Conservation (phyloP, 371 early-diverging fungal species). For the Mucor saturninus region DNA sequence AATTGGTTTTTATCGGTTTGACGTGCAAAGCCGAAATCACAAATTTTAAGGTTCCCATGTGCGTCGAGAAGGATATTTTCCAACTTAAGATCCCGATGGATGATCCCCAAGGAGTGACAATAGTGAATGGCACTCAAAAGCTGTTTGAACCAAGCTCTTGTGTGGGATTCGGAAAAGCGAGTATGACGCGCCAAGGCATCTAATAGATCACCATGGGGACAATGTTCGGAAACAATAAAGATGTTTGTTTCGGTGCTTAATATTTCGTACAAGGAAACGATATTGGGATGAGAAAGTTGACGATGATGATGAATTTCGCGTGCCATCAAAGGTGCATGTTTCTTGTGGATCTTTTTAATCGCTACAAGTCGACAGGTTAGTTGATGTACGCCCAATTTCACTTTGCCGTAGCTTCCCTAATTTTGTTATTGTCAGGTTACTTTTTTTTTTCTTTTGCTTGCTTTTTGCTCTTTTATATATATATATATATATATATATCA, state of each 20-base stretch:
- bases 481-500: not conserved
- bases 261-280: conserved; percentile 86
- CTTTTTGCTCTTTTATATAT: not conserved
- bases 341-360: conserved; percentile 85
- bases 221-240: conserved; percentile 81
- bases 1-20: conserved; percentile 69
- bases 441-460: not conserved
- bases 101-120: conserved; percentile 76
- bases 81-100: conserved; percentile 84
- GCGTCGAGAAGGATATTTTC: conserved; percentile 84
- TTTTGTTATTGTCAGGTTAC: not conserved
- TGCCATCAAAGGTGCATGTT: conserved; percentile 73
- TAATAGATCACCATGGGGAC: conserved; percentile 77
- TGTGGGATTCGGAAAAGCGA: conserved; percentile 53
- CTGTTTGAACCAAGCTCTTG: conserved; percentile 71
- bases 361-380: conserved; percentile 83
- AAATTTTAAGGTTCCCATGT: conserved; percentile 77
- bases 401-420: conserved; percentile 81
- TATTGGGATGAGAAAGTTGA: conserved; percentile 80
- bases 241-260: conserved; percentile 81
- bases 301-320: conserved; percentile 88
- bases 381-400: conserved; percentile 72
- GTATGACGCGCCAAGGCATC: conserved; percentile 65
- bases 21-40: conserved; percentile 91
- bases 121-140: conserved; percentile 76